phyloP scores from a whole-genome alignment of 164 flowering plant genomes.

The Liquidambar formosana region DNA sequence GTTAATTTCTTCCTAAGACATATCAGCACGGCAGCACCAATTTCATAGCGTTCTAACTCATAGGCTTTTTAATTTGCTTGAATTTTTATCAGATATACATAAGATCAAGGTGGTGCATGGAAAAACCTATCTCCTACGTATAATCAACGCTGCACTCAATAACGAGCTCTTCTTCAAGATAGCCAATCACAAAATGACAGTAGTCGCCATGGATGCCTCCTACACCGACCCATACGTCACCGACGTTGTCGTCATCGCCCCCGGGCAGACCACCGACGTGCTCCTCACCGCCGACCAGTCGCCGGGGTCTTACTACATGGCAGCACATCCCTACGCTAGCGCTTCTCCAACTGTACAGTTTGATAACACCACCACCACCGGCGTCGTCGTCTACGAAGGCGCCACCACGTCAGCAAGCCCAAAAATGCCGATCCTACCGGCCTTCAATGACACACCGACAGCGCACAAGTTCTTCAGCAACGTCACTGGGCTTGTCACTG shows the following conservation, averaged over 20 bases:
- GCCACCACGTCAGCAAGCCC: conserved; percentile 28
- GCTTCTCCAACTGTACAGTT: conserved; percentile 16
- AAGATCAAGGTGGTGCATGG: conserved; percentile 48
- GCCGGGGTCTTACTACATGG: conserved; percentile 59
- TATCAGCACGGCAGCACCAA: no score
- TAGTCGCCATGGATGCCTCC: conserved; percentile 66
- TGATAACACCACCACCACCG: conserved; percentile 50
- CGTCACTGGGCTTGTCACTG: conserved; percentile 35
- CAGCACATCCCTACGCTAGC: conserved; percentile 50
- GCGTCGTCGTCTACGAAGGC: conserved; percentile 34
- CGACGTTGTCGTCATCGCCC: conserved; percentile 57
- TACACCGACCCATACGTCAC: conserved; percentile 63
- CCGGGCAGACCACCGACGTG: conserved; percentile 77
- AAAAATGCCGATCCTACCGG: conserved; percentile 55
- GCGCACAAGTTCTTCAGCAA: conserved; percentile 55
- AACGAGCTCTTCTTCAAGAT: conserved; percentile 72
- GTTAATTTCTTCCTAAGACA: no score
- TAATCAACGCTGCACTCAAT: conserved; percentile 91
- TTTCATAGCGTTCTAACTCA: no score
- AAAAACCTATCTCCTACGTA: conserved; percentile 63
- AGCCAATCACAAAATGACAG: conserved; percentile 64
- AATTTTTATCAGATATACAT: conserved; percentile 44
- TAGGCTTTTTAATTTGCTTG: no score
- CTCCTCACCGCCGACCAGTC: conserved; percentile 54
- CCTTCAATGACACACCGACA: conserved; percentile 53